phyloP scores from a whole-genome alignment of 148 eudicot genomes.

The Fagopyrum homotropicum region DNA sequence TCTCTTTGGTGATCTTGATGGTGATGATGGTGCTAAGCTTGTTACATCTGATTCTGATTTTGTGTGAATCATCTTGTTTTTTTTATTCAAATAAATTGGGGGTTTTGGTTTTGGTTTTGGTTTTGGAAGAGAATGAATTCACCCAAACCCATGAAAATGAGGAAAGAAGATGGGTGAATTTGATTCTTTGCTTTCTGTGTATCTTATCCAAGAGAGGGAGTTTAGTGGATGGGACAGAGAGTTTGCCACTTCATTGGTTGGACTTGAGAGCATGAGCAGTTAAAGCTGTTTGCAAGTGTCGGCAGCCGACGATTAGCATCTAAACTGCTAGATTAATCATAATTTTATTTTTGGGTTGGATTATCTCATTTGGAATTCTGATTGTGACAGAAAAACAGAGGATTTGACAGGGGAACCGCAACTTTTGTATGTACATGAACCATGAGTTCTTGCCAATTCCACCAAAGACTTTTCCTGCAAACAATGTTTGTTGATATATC shows the following conservation, averaged over 20 bases:
- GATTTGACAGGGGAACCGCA: slow-evolving; percentile 7
- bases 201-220: background rate
- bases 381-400: slow-evolving; percentile 18
- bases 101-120: background rate
- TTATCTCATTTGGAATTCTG: background rate
- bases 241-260: background rate
- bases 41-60: slow-evolving; percentile 92
- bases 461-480: too few relatives aligned
- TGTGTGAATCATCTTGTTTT: slow-evolving; percentile 43
- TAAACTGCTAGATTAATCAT: background rate
- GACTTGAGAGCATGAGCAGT: background rate
- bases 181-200: background rate
- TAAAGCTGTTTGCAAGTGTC: background rate
- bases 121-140: background rate
- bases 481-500: too few relatives aligned
- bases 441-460: background rate
- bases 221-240: background rate
- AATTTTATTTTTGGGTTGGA: background rate
- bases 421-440: background rate
- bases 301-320: slow-evolving; percentile 11
- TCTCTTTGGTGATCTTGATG: slow-evolving; percentile 79
- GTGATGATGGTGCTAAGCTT: slow-evolving; percentile 89
- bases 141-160: background rate
- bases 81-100: slow-evolving; percentile 1
- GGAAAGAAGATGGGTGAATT: background rate